These are phyloP conservation scores for Aspergillus sp. DNA, from an alignment of 2,329 filamentous ascomycete species.

Conservation along the genomic window DNA sequence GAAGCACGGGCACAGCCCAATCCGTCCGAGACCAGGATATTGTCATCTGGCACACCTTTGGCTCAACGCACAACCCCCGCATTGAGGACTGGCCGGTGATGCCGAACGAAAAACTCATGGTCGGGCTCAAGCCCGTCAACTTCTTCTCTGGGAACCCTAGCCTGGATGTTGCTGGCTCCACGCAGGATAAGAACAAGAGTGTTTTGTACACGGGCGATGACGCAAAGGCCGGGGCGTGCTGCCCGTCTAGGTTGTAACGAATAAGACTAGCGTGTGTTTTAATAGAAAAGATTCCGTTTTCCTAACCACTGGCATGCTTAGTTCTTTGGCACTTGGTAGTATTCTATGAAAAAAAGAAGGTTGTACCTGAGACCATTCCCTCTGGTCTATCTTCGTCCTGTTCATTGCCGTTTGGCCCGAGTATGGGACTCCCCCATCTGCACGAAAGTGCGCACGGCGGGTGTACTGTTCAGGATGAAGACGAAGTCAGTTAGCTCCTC, in stretches of 20 bases:
- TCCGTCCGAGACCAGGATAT: slow-evolving; percentile 26
- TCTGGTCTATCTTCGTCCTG: no score
- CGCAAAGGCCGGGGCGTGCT: not conserved
- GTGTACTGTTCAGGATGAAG: no score
- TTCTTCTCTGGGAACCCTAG: not conserved
- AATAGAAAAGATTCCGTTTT: not conserved
- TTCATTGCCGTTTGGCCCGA: no score
- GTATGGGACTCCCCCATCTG: no score
- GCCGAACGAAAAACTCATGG: slow-evolving; percentile 17
- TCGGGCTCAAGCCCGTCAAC: slow-evolving; percentile 2
- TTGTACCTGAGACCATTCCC: no score
- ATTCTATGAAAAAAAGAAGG: no score
- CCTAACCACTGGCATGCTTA: no score
- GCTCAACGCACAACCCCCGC: slow-evolving; percentile 34
- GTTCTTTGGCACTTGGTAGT: no score
- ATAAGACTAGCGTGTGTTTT: not conserved
- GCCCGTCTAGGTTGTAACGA: not conserved
- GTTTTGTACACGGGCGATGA: not conserved
- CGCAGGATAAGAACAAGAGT: not conserved
- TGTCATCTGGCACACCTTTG: slow-evolving; percentile 30
- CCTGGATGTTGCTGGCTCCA: not conserved
- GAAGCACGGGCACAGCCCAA: slow-evolving; percentile 4
- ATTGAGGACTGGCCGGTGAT: slow-evolving; percentile 34
- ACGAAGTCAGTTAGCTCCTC: no score
- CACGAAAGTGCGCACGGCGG: no score